Evolutionary conservation across 345 rosid genomes (phyloP).

Genomic region (Lepidium africanum): DNA sequence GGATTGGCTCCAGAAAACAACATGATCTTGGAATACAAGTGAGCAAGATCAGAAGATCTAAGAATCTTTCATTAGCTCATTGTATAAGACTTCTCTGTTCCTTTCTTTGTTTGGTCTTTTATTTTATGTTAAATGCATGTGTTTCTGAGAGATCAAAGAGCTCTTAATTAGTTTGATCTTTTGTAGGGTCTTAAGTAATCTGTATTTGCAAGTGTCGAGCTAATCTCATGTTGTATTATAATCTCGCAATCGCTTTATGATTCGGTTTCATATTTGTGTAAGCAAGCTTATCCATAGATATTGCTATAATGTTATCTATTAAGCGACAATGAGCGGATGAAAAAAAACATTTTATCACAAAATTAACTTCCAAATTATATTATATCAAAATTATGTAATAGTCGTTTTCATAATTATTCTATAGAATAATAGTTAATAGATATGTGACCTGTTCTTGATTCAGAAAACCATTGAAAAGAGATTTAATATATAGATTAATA

Average conservation of each 20-base stretch:
- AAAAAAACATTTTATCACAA: too few relatives aligned
- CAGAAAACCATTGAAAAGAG: background rate
- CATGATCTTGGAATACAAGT: constrained; percentile 97
- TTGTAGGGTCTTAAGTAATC: background rate
- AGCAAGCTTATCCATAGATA: background rate
- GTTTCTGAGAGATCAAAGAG: constrained; percentile 10
- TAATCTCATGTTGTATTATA: background rate
- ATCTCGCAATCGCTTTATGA: background rate
- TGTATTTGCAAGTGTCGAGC: background rate
- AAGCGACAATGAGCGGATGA: too few relatives aligned
- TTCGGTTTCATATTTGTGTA: background rate
- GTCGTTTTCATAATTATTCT: constrained; percentile 8
- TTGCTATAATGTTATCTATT: too few relatives aligned
- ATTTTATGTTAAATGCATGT: constrained; percentile 7
- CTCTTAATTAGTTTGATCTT: constrained; percentile 17
- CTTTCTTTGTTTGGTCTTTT: constrained; percentile 2
- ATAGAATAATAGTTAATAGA: background rate
- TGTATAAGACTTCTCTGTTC: background rate
- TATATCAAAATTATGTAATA: background rate
- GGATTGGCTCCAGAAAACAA: constrained; percentile 97
- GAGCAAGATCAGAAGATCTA: constrained; percentile 23
- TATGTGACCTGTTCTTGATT: constrained; percentile 16
- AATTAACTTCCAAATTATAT: too few relatives aligned
- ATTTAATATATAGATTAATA: background rate
- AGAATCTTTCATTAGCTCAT: background rate